Base-by-base conservation (phyloP, 352 stramenopile genomes). In the Globisporangium cystogenes region DNA sequence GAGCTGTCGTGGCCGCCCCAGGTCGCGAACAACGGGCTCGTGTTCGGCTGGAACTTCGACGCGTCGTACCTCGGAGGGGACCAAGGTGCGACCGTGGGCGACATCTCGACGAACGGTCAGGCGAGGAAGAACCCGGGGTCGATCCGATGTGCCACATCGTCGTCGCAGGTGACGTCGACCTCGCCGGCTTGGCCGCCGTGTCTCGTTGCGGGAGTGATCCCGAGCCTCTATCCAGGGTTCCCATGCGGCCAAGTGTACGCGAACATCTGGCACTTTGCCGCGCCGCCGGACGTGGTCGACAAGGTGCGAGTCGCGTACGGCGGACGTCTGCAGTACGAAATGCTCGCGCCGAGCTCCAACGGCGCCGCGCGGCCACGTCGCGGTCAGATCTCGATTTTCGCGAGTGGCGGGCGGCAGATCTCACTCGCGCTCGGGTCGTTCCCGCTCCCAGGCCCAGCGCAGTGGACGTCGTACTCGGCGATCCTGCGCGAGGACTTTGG, bases 401-500 rank as follows among this genome's bases (percentile, higher is more conserved):
- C 64, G 3, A 56, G 35, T 3, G 31, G 21, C 4, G 51, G 52
- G 3, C 68, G 53, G 21, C 67, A 74, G 39, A 54, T 89, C 3
- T 87, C 77, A 7, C 39, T 81, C 1, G 67, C 72, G 6, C 37
- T 91, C 18, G 57, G 72, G 15, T 76, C 69, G 3, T 91, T 87
- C 41, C 60, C 74, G 14, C 42, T 87, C 18, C 80, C 77, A 0
- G 55, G 21, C 1, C 41, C 55, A 0, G 69, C 57, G n/a, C 27
- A 43, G 4, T 91, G 80, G 80, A 86, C 75, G 2, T 72, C 67
- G 44, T 87, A 89, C 57, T 84, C 73, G 7, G 70, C 72, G 0
- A 56, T 91, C 4, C 56, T 91, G 16, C 75, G 80, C 1, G 77
- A 91, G 61, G 80, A 91, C 61, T 91, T 89, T 53, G 80, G 70